Evolutionary conservation across 805 yeast species (phyloP), one percentile per base, ranked within the genome.

Genomic region (Komagataella pastoris): DNA sequence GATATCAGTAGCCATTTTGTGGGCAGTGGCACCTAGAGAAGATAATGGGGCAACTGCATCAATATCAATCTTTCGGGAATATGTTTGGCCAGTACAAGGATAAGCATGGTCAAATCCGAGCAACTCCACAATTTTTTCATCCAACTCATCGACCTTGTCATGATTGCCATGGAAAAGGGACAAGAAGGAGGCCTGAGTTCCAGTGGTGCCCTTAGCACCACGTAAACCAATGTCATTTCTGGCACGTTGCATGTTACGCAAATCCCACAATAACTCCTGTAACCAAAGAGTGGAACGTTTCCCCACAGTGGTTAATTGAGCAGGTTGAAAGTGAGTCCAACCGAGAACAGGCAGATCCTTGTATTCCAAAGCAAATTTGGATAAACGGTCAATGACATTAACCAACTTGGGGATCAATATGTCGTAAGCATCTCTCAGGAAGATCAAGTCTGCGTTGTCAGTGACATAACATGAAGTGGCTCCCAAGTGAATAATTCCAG

Each of bases 241-340:
- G 49, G 98, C 98, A 71, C 99, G 85, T 59, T 78, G 83, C 74
- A 93, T 79, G 73, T 93, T 93, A 73, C 99, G 81, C 69, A 93
- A 79, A 71, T 93, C 99, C 99, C 98, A 93, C 62, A 93, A 76
- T 61, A 93, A 75, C 70, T 93, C 99, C 76, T 93, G 99, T 61
- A 93, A 75, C 99, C 99, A 93, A 64, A 93, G 75, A 47, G 97
- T 89, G 52, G 96, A 95, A 72, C 99, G 85, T 76, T 93, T 93
- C 68, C 99, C 99, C 56, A 93, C 96, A 40, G 99, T 93, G 59
- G 98, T 91, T 67, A 93, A 80, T 74, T 93, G 99, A 51, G 99
- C 99, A 14, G 99, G 99, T 75, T 93, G 99, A 81, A 93, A 93
- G 71, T 93, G 99, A 53, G 99, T 93, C 98, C 98, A 93, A 43